Evolutionary conservation across 106 monocot genomes (phyloP), one percentile per base, ranked within the genome.

Genomic region (Platanthera guangdongensis): DNA sequence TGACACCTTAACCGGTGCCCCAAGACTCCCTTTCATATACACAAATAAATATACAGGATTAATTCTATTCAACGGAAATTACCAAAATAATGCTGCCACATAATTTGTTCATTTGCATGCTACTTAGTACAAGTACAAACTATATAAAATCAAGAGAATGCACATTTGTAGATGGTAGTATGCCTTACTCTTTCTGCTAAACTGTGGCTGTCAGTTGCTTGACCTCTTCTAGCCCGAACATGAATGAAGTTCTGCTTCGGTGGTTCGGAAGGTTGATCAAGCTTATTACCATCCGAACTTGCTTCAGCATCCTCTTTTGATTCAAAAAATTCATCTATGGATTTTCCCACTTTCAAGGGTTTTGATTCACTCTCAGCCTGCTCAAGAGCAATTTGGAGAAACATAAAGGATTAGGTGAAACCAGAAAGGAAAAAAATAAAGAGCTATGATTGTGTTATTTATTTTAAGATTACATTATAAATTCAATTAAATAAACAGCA

Each of bases 171-270:
- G 4, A 65, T 25, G 30, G 32, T 48, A 70, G 47, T 47, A 6
- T 30, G 75, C 86, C 72, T 87, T 87, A 94, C 94, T 83, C 90
- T 86, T 81, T 94, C 94, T 3, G 95, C 92, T n/a, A 95, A 91
- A 86, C 95, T 95, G 55, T 95, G 95, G 69, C 95, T 95, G 67
- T 95, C 95, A 80, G 92, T 95, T 14, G 95, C 95, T 86, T 95
- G 95, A 49, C 95, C 95, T 52, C 95, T 89, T 82, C 95, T 92
- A 77, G 92, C 95, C 81, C 95, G 87, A 18, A 92, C 95, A 76
- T 92, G 95, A 65, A 70, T 70, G 70, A 47, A 70, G n/a, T 70
- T 48, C 47, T 16, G 70, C 70, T 70, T 70, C n/a, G 70, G 70
- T 48, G 47, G 70, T 15, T 70, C 70, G n/a, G 47, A 48, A 70